Evolutionary conservation across 371 early-diverging fungal genomes (phyloP).

Genomic region (Mortierella sp.): DNA sequence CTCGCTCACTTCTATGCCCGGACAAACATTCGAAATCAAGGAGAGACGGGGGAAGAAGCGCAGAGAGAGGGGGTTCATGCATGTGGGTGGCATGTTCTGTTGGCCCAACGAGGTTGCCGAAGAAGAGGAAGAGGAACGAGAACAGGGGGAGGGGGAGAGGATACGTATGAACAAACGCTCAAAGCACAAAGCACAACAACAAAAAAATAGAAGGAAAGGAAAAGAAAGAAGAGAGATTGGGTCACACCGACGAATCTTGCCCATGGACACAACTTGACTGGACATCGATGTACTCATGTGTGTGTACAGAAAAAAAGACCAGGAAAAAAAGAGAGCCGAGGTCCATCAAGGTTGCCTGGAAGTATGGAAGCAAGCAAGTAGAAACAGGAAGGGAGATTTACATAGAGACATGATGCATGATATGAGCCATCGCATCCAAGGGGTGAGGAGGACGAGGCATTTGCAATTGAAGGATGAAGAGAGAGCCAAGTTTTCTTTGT

Average conservation of each 20-base stretch:
- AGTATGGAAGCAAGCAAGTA: neutral
- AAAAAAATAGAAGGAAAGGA: neutral
- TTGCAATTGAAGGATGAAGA: neutral
- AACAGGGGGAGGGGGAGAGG: neutral
- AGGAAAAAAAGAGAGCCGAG: neutral
- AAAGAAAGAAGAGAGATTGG: neutral
- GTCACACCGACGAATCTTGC: constrained; percentile 28
- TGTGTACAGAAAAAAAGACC: neutral
- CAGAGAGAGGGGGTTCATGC: neutral
- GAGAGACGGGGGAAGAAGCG: neutral
- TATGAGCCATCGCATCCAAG: neutral
- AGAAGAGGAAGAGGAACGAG: neutral
- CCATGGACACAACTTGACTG: constrained; percentile 30
- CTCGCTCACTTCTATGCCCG: neutral
- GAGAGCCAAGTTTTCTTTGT: neutral
- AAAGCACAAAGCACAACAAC: neutral
- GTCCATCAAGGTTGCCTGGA: neutral
- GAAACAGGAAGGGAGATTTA: neutral
- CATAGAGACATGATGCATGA: neutral
- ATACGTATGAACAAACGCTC: neutral
- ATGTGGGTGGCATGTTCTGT: neutral
- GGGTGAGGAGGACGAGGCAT: neutral
- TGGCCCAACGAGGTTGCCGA: neutral
- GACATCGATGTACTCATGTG: neutral
- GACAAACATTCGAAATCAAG: neutral